phyloP scores from a whole-genome alignment of 371 early-diverging fungal genomes.

The Mucor sp. region DNA sequence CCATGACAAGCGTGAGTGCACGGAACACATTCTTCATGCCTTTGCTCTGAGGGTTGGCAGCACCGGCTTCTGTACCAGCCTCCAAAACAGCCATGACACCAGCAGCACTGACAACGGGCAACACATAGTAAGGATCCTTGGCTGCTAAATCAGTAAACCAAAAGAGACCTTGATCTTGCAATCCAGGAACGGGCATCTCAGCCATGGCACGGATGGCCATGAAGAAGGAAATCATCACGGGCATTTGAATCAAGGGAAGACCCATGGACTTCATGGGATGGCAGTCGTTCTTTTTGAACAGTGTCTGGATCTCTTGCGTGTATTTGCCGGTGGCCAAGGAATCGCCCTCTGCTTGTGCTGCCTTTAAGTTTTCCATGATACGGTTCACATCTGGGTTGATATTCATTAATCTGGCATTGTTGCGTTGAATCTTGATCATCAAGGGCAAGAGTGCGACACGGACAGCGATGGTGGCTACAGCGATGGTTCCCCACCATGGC shows the following conservation, averaged over 20 bases:
- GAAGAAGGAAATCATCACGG: conserved; percentile 91
- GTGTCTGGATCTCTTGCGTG: conserved; percentile 54
- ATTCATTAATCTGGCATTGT: conserved; percentile 72
- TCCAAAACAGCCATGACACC: conserved; percentile 81
- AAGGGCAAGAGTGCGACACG: conserved; percentile 79
- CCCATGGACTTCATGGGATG: conserved; percentile 68
- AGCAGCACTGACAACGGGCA: conserved; percentile 77
- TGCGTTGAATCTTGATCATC: conserved; percentile 75
- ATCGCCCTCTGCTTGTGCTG: conserved; percentile 64
- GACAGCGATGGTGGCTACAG: conserved; percentile 67
- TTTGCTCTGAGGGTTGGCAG: conserved; percentile 45
- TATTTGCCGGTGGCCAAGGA: conserved; percentile 52
- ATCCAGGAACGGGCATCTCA: conserved; percentile 80
- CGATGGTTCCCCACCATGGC: conserved; percentile 95
- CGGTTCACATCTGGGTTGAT: conserved; percentile 76
- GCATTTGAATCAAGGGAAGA: conserved; percentile 73
- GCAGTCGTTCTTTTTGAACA: conserved; percentile 69
- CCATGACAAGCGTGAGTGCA: conserved; percentile 58
- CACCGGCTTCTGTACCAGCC: conserved; percentile 62
- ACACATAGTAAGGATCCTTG: conserved; percentile 81
- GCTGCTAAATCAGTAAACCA: conserved; percentile 88
- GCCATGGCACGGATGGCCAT: conserved; percentile 85
- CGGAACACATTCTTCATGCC: conserved; percentile 76
- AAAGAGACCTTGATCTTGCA: conserved; percentile 71
- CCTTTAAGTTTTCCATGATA: conserved; percentile 65